These are phyloP conservation scores for Raffaelea arxii DNA, from an alignment of 2,329 filamentous ascomycete species.

Conservation along the genomic window DNA sequence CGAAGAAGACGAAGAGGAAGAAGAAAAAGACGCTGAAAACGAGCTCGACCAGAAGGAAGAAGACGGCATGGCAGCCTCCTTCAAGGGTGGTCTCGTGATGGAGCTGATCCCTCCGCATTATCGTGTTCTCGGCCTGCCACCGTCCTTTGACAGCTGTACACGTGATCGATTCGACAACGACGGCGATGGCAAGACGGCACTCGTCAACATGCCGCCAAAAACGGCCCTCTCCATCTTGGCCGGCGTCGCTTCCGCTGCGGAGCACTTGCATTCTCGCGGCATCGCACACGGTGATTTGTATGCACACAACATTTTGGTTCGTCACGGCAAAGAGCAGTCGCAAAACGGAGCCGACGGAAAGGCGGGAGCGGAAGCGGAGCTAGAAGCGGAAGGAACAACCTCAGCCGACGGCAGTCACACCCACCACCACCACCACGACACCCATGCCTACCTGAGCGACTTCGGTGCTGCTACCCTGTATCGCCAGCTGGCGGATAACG, in stretches of 20 bases:
- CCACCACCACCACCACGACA: conserved; percentile 16
- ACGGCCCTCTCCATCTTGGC: conserved; percentile 25
- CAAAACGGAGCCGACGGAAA: not conserved
- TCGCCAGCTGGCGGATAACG: conserved; percentile 13
- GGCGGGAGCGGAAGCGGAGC: not conserved
- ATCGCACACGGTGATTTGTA: conserved; percentile 38
- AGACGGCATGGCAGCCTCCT: conserved; percentile 9
- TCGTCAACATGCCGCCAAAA: conserved; percentile 4
- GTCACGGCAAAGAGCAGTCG: no score
- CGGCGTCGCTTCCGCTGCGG: conserved; percentile 30
- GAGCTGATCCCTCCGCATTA: conserved; percentile 35
- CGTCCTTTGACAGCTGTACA: conserved; percentile 34
- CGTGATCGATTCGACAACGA: conserved; percentile 28
- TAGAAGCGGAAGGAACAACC: not conserved
- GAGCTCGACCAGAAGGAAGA: conserved; percentile 10
- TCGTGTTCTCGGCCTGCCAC: conserved; percentile 31
- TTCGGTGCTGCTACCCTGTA: conserved; percentile 39
- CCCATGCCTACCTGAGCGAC: conserved; percentile 35
- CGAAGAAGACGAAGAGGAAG: conserved; percentile 3
- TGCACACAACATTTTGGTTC: conserved; percentile 35
- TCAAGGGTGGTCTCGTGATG: conserved; percentile 32
- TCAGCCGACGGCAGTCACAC: not conserved
- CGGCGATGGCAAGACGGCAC: conserved; percentile 18
- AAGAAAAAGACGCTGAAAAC: conserved; percentile 18
- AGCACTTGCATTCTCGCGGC: conserved; percentile 31